phyloP scores from a whole-genome alignment of 2,329 filamentous ascomycete genomes.

The Cladophialophora chaetospira region DNA sequence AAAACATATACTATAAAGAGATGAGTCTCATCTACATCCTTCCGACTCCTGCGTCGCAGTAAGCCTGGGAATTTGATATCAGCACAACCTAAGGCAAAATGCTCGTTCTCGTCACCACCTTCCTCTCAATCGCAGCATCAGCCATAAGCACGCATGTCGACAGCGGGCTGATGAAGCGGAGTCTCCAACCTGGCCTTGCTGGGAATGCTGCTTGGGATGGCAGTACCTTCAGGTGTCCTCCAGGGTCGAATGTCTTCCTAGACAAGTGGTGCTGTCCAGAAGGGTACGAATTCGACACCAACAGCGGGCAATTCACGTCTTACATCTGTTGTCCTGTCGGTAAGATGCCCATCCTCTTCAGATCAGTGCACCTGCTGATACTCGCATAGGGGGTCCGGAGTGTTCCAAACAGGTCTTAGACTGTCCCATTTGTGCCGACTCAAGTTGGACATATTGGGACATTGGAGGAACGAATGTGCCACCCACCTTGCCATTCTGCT shows the following conservation, averaged over 20 bases:
- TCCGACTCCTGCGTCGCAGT: too few species aligned
- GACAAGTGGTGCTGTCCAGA: slow-evolving; percentile 6
- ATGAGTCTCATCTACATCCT: too few species aligned
- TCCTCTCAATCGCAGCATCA: background rate
- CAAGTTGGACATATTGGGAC: background rate
- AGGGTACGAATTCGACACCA: background rate
- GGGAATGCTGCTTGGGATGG: slow-evolving; percentile 7
- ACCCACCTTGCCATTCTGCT: slow-evolving; percentile 6
- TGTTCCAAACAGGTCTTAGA: background rate
- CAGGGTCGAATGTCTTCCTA: background rate
- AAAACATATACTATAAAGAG: too few species aligned
- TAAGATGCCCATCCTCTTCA: background rate
- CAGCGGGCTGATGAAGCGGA: background rate
- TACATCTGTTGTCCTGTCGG: slow-evolving; percentile 5
- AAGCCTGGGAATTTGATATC: too few species aligned
- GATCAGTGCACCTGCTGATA: background rate
- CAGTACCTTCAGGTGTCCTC: background rate
- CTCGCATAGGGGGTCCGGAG: background rate
- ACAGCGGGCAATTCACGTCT: background rate
- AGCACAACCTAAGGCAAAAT: too few species aligned
- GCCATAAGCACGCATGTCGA: background rate
- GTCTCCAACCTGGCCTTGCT: slow-evolving; percentile 1
- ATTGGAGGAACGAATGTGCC: slow-evolving; percentile 2
- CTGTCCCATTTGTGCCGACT: slow-evolving; percentile 5
- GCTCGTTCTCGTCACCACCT: background rate